phyloP scores from a whole-genome alignment of 345 rosid species.

The Lumnitzera racemosa region DNA sequence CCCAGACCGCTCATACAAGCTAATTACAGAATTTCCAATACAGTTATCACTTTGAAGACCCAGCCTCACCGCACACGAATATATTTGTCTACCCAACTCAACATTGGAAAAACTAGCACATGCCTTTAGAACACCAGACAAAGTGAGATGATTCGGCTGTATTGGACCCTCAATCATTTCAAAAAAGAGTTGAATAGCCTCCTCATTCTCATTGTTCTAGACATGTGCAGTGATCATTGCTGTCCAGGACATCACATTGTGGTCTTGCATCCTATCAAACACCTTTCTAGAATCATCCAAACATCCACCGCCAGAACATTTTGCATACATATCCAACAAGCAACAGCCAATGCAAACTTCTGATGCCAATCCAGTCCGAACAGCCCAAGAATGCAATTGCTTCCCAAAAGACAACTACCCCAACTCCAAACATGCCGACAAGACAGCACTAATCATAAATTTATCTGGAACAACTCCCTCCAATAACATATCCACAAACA shows the following conservation, averaged over 20 bases:
- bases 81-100: constrained; percentile 36
- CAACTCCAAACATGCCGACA: constrained; percentile 54
- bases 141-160: constrained; percentile 58
- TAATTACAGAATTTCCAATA: constrained; percentile 61
- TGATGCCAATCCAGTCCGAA: constrained; percentile 30
- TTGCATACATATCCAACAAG: constrained; percentile 68
- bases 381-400: constrained; percentile 60
- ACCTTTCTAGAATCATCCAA: constrained; percentile 41
- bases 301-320: constrained; percentile 38
- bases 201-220: constrained; percentile 27
- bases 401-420: constrained; percentile 26
- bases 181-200: constrained; percentile 40
- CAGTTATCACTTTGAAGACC: constrained; percentile 39
- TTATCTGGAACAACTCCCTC: constrained; percentile 46
- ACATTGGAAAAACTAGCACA: constrained; percentile 49
- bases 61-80: constrained; percentile 37
- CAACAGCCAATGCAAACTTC: constrained; percentile 64
- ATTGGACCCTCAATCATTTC: constrained; percentile 44
- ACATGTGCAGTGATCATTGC: constrained; percentile 54
- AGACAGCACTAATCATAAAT: constrained; percentile 50
- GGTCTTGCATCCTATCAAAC: constrained; percentile 52
- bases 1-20: constrained; percentile 53
- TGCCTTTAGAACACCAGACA: constrained; percentile 56
- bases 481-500: constrained; percentile 46
- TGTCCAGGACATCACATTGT: constrained; percentile 69